Evolutionary conservation across 1,139 yeast genomes (phyloP).

Genomic region (Blastobotrys malaysiensis): DNA sequence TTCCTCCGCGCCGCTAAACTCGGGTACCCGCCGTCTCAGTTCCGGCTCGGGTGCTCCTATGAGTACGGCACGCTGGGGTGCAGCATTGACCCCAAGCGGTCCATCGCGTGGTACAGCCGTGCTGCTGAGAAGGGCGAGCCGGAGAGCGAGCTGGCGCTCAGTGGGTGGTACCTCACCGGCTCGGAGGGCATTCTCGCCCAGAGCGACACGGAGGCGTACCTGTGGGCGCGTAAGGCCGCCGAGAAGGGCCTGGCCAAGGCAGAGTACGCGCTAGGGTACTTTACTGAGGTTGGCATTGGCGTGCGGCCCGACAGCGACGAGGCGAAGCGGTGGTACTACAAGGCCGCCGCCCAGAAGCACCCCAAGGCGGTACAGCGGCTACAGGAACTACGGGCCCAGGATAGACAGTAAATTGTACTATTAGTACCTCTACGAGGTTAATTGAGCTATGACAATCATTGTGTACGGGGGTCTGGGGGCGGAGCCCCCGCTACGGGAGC

Average conservation of each 20-base stretch:
- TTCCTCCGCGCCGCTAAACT: slow-evolving; percentile 74
- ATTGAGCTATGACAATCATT: too few species aligned
- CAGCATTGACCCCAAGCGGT: slow-evolving; percentile 59
- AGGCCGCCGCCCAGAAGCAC: slow-evolving; percentile 58
- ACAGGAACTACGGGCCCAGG: slow-evolving; percentile 26
- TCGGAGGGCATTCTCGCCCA: slow-evolving; percentile 63
- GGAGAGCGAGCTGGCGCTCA: slow-evolving; percentile 81
- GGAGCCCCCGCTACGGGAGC: too few species aligned
- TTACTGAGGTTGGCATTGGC: slow-evolving; percentile 76
- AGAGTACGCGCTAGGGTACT: slow-evolving; percentile 76
- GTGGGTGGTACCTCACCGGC: slow-evolving; percentile 91
- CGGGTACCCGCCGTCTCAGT: slow-evolving; percentile 77
- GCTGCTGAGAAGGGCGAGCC: slow-evolving; percentile 72
- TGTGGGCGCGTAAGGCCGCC: slow-evolving; percentile 87
- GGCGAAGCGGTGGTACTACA: slow-evolving; percentile 50
- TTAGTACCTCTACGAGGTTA: neutral
- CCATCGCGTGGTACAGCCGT: slow-evolving; percentile 84
- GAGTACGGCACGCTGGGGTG: slow-evolving; percentile 79
- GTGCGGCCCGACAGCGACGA: slow-evolving; percentile 42
- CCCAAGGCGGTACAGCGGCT: slow-evolving; percentile 46
- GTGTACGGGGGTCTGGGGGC: too few species aligned
- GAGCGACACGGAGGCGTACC: slow-evolving; percentile 71
- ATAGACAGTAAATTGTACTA: neutral
- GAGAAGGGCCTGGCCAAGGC: slow-evolving; percentile 78
- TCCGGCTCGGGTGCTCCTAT: slow-evolving; percentile 78